Evolutionary conservation across 192 early-diverging fungal genomes (phyloP).

Genomic region (Obelidium mucronatum): DNA sequence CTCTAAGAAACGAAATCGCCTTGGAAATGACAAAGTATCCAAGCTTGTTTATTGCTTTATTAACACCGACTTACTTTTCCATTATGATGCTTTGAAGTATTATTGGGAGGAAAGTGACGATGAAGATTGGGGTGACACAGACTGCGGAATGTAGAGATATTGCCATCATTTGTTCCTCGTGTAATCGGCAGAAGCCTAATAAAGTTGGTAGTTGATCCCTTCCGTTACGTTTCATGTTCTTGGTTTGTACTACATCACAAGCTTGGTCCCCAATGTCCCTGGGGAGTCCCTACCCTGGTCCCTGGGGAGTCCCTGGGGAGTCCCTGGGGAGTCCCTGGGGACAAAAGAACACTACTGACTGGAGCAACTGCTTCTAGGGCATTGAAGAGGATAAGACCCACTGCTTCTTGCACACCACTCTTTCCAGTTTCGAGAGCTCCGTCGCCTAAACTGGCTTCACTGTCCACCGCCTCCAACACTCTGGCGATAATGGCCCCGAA

Average conservation of each 20-base stretch:
- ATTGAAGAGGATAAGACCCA: too few species aligned
- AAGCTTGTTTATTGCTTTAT: background rate
- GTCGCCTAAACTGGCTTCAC: too few species aligned
- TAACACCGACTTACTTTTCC: background rate
- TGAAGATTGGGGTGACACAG: background rate
- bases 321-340: background rate
- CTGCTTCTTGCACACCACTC: too few species aligned
- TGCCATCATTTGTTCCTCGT: background rate
- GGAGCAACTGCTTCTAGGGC: too few species aligned
- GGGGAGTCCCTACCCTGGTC: background rate
- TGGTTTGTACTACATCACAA: background rate
- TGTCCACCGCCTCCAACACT: too few species aligned
- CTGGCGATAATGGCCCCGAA: too few species aligned
- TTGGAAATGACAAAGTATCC: constrained; percentile 4
- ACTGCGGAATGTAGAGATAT: background rate
- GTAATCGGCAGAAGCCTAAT: too few species aligned
- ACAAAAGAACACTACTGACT: background rate
- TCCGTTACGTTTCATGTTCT: background rate
- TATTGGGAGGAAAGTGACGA: constrained; percentile 10
- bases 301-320: background rate
- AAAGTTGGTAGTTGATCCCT: background rate
- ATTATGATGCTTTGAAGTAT: background rate
- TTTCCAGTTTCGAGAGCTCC: too few species aligned
- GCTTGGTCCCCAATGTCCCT: background rate
- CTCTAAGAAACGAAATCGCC: constrained; percentile 7